Evolutionary conservation across 331 rosid species (phyloP).

Genomic region (Arachis monticola): DNA sequence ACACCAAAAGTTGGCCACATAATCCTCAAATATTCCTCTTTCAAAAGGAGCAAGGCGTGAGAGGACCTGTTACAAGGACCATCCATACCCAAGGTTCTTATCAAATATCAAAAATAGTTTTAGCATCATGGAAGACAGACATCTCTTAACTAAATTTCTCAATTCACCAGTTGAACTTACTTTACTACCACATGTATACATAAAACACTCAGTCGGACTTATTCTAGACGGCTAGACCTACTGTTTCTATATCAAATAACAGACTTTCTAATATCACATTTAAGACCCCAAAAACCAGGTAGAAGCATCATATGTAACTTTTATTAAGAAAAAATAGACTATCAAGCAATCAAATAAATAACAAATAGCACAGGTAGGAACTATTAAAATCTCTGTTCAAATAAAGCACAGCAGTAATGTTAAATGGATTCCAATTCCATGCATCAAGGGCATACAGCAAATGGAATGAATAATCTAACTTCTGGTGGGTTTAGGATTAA

Average conservation of each 20-base stretch:
- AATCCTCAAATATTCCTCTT: conserved; percentile 93
- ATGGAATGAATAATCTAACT: background rate
- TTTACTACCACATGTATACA: background rate
- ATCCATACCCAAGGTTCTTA: conserved; percentile 2
- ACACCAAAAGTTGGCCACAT: conserved; percentile 97
- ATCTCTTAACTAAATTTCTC: conserved; percentile 22
- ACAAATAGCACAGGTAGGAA: background rate
- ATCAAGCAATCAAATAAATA: background rate
- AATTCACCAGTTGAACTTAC: background rate
- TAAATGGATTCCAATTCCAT: background rate
- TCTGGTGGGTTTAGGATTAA: background rate
- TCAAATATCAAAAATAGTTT: conserved; percentile 20
- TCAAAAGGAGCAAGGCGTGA: conserved; percentile 93
- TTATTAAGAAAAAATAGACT: background rate
- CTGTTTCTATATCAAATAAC: conserved; percentile 6
- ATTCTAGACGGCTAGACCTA: background rate
- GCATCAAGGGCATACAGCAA: background rate
- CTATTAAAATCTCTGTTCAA: background rate
- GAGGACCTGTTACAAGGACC: conserved; percentile 65
- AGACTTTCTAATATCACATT: background rate
- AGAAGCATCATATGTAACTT: background rate
- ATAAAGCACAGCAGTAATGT: conserved; percentile 1
- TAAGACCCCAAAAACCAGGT: conserved; percentile 17
- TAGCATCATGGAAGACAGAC: background rate
- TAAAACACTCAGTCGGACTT: background rate